Conservation (phyloP, 495 filamentous ascomycete genomes). For the Penicillium samsonianum region DNA sequence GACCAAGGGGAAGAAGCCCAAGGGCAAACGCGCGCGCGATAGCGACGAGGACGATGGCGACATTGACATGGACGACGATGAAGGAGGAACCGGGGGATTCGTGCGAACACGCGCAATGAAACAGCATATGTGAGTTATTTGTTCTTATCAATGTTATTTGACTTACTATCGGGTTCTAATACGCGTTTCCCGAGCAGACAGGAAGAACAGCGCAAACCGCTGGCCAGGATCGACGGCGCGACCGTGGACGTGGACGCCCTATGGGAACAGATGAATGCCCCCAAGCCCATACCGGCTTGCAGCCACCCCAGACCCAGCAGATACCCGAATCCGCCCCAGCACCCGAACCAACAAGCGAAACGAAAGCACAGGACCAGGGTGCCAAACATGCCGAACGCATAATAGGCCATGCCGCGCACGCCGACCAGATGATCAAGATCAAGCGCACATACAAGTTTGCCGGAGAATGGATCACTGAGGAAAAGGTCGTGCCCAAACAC, state of each 20-base stretch:
- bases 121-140: slow-evolving; percentile 51
- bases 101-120: slow-evolving; percentile 80
- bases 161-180: slow-evolving; percentile 15
- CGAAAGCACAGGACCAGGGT: slow-evolving; percentile 27
- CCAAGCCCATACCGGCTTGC: slow-evolving; percentile 20
- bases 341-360: slow-evolving; percentile 16
- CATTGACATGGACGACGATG: slow-evolving; percentile 51
- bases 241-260: slow-evolving; percentile 89
- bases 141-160: not conserved
- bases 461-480: slow-evolving; percentile 78
- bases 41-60: slow-evolving; percentile 53
- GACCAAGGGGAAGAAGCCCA: slow-evolving; percentile 46
- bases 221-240: slow-evolving; percentile 63
- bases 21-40: slow-evolving; percentile 36
- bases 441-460: slow-evolving; percentile 90
- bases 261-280: slow-evolving; percentile 77
- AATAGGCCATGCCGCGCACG: slow-evolving; percentile 19
- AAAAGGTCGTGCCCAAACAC: slow-evolving; percentile 74
- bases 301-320: slow-evolving; percentile 19
- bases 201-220: slow-evolving; percentile 59
- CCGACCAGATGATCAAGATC: slow-evolving; percentile 69
- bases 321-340: slow-evolving; percentile 20
- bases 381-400: slow-evolving; percentile 18
- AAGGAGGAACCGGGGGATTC: slow-evolving; percentile 73
- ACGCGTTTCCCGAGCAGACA: slow-evolving; percentile 47